A percentile compares a stretch with the other conserved stretches of the same genome.
Evolutionary conservation across 345 rosid genomes (phyloP).

Genomic region (Citrus glauca): DNA sequence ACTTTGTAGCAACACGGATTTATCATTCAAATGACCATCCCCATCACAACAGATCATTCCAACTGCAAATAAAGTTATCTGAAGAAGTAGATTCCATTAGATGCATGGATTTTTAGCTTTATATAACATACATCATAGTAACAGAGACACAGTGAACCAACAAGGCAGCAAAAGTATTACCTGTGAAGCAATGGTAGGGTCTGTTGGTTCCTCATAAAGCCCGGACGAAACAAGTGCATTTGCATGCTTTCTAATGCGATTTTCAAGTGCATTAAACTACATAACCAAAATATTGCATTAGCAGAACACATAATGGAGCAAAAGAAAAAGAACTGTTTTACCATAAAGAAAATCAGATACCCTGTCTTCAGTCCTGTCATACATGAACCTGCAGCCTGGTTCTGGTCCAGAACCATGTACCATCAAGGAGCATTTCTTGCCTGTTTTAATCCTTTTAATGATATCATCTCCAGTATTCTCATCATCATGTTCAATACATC

Average conservation of each 20-base stretch:
- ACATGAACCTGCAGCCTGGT: slow-evolving; percentile 84
- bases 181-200: slow-evolving; percentile 93
- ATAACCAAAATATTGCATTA: slow-evolving; percentile 11
- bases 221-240: slow-evolving; percentile 56
- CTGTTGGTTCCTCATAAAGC: slow-evolving; percentile 63
- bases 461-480: slow-evolving; percentile 63
- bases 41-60: slow-evolving; percentile 98
- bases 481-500: slow-evolving; percentile 22
- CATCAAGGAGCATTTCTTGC: slow-evolving; percentile 51
- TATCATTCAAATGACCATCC: slow-evolving; percentile 88
- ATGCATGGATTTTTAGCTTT: slow-evolving; percentile 16
- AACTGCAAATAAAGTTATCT: slow-evolving; percentile 74
- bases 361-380: slow-evolving; percentile 81
- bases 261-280: slow-evolving; percentile 72
- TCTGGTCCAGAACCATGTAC: slow-evolving; percentile 61
- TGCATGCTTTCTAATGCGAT: slow-evolving; percentile 55
- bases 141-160: slow-evolving; percentile 5
- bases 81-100: slow-evolving; percentile 37
- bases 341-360: slow-evolving; percentile 30
- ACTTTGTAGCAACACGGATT: slow-evolving; percentile 80
- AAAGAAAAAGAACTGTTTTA: slow-evolving; percentile 4
- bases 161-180: slow-evolving; percentile 27
- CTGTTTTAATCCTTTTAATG: slow-evolving; percentile 64
- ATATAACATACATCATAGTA: background rate
- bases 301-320: slow-evolving; percentile 9